A percentile compares a stretch with the other conserved stretches of the same genome.
phyloP scores from a whole-genome alignment of 805 yeast species.

The Kuraishia capsulata region DNA sequence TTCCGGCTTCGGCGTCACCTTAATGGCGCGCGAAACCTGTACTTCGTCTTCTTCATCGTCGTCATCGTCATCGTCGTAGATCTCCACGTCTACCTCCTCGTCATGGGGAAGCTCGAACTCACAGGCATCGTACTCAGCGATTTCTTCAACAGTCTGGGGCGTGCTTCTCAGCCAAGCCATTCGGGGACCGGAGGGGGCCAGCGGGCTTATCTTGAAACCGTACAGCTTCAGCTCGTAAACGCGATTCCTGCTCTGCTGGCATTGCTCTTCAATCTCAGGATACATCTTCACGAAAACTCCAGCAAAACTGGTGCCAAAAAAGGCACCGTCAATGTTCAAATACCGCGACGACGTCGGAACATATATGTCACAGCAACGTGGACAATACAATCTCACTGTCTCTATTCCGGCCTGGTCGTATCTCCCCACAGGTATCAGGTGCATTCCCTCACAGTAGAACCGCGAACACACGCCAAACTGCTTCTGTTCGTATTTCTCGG shows the following conservation, averaged over 20 bases:
- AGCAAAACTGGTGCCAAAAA: constrained; percentile 92
- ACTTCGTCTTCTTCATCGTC: constrained; percentile 15
- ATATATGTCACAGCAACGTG: constrained; percentile 88
- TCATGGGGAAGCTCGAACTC: constrained; percentile 50
- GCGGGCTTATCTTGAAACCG: constrained; percentile 77
- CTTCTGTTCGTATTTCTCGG: constrained; percentile 83
- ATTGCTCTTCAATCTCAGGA: constrained; percentile 81
- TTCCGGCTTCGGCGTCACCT: neutral
- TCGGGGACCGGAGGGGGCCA: constrained; percentile 77
- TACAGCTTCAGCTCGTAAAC: constrained; percentile 68
- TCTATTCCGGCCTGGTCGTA: constrained; percentile 87
- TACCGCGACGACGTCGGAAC: constrained; percentile 82
- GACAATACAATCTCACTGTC: constrained; percentile 88
- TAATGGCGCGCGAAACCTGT: no score
- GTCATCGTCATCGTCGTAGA: constrained; percentile 15
- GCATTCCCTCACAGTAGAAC: constrained; percentile 82
- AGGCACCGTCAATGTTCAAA: constrained; percentile 89
- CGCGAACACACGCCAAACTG: constrained; percentile 93
- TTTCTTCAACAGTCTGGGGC: constrained; percentile 56
- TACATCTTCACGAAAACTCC: constrained; percentile 86
- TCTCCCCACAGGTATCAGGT: constrained; percentile 83
- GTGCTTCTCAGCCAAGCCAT: constrained; percentile 89
- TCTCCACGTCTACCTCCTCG: constrained; percentile 18
- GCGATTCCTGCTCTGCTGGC: constrained; percentile 47
- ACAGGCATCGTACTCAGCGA: constrained; percentile 53